phyloP scores from a whole-genome alignment of 108 stramenopile species.

The Pseudonitzschia multistriata region DNA sequence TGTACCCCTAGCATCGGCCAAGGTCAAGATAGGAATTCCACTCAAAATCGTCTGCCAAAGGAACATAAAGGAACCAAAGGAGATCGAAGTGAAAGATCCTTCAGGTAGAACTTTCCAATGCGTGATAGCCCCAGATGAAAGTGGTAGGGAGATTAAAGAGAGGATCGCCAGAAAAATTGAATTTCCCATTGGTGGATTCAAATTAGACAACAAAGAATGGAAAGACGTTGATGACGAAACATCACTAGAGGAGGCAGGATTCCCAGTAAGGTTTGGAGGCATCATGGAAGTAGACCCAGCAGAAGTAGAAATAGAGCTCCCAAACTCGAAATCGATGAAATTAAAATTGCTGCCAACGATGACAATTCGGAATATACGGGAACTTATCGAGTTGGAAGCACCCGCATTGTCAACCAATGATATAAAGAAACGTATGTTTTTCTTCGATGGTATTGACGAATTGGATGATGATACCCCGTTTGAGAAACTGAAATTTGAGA shows the following conservation, averaged over 20 bases:
- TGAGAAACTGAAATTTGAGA: slow-evolving; percentile 17
- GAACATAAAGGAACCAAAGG: background rate
- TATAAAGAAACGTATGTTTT: slow-evolving; percentile 19
- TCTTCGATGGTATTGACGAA: slow-evolving; percentile 21
- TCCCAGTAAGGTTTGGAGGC: slow-evolving; percentile 1
- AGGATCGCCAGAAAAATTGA: background rate
- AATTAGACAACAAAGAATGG: slow-evolving; percentile 15
- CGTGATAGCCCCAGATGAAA: slow-evolving; percentile 20
- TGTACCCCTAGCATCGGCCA: background rate
- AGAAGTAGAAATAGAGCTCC: slow-evolving; percentile 18
- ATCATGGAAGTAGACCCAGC: slow-evolving; percentile 15
- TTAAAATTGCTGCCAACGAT: slow-evolving; percentile 21
- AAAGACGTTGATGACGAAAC: slow-evolving; percentile 18
- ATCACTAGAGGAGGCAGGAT: slow-evolving; percentile 8
- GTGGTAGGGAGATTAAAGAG: slow-evolving; percentile 21
- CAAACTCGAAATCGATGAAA: slow-evolving; percentile 19
- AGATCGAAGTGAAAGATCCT: slow-evolving; percentile 1
- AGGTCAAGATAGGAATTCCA: background rate
- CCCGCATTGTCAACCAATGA: slow-evolving; percentile 15
- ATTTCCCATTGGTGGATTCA: slow-evolving; percentile 9
- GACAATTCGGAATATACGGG: slow-evolving; percentile 21
- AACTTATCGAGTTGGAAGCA: slow-evolving; percentile 16
- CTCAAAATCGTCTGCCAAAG: background rate
- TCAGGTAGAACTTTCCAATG: slow-evolving; percentile 19
- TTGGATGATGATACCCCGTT: slow-evolving; percentile 21